Percentiles rank a stretch among this genome's conserved stretches.
phyloP scores from a whole-genome alignment of 768 basidiomycete genomes.

The Hygrocybe coccinea region DNA sequence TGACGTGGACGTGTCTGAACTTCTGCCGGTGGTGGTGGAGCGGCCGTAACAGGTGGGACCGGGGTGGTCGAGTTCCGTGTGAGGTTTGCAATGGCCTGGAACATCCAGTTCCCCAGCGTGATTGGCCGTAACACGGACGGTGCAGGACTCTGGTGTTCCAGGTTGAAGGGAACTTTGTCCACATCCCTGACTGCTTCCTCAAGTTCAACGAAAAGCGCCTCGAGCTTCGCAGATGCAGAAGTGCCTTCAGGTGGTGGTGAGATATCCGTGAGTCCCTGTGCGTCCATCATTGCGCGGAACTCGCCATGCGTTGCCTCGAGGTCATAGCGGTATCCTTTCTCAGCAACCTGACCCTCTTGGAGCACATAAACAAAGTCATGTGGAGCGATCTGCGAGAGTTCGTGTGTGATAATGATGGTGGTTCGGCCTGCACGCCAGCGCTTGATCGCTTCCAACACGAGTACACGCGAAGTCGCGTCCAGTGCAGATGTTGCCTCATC shows the following conservation, averaged over 20 bases:
- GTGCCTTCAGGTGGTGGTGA: constrained; percentile 34
- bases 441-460: constrained; percentile 71
- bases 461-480: constrained; percentile 79
- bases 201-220: constrained; percentile 40
- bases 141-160: constrained; percentile 39
- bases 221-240: constrained; percentile 37
- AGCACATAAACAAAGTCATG: constrained; percentile 92
- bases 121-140: constrained; percentile 43
- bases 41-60: background rate
- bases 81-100: constrained; percentile 71
- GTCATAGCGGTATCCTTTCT: constrained; percentile 83
- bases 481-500: constrained; percentile 82
- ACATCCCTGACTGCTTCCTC: constrained; percentile 43
- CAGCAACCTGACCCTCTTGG: constrained; percentile 70
- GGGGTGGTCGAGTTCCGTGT: constrained; percentile 23
- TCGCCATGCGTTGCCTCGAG: constrained; percentile 61
- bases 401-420: constrained; percentile 94
- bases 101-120: constrained; percentile 79
- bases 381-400: constrained; percentile 72
- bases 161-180: constrained; percentile 22
- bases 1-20: constrained; percentile 23
- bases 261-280: constrained; percentile 52
- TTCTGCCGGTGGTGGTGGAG: constrained; percentile 1
- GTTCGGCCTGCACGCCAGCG: constrained; percentile 73
- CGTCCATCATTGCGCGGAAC: constrained; percentile 64